Conservation (phyloP, 257 asterid genomes). For the Solanum chaucha region DNA sequence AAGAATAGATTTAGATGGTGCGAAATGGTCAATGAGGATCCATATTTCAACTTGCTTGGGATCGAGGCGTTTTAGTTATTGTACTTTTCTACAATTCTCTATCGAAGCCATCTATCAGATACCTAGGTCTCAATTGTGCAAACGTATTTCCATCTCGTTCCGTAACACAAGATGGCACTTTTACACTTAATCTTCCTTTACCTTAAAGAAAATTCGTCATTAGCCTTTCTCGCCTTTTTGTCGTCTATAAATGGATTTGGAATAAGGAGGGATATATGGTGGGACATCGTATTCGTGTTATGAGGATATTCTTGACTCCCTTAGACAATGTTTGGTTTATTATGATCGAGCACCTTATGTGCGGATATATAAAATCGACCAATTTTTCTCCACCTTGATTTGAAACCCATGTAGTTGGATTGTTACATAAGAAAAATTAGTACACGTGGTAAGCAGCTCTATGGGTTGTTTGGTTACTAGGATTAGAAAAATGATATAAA, state of each 20-base stretch:
- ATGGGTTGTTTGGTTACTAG: neutral
- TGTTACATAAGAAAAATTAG: neutral
- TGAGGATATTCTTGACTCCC: neutral
- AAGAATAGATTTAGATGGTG: neutral
- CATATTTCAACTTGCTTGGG: neutral
- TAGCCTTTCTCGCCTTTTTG: neutral
- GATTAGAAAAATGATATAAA: neutral
- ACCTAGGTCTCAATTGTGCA: neutral
- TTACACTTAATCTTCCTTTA: neutral
- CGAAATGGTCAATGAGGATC: neutral
- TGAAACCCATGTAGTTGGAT: neutral
- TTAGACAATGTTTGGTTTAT: neutral
- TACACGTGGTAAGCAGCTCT: neutral
- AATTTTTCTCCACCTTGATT: neutral
- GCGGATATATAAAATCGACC: neutral
- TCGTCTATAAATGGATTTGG: neutral
- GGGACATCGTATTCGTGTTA: neutral
- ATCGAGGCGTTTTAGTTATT: neutral
- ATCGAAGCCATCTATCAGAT: neutral
- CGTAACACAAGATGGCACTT: neutral
- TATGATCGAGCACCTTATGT: neutral
- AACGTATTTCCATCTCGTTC: neutral
- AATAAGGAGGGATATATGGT: neutral
- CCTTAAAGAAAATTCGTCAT: neutral
- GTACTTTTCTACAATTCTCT: neutral